phyloP scores from a whole-genome alignment of 192 early-diverging fungal genomes.

The Tieghemiomyces parasiticus region DNA sequence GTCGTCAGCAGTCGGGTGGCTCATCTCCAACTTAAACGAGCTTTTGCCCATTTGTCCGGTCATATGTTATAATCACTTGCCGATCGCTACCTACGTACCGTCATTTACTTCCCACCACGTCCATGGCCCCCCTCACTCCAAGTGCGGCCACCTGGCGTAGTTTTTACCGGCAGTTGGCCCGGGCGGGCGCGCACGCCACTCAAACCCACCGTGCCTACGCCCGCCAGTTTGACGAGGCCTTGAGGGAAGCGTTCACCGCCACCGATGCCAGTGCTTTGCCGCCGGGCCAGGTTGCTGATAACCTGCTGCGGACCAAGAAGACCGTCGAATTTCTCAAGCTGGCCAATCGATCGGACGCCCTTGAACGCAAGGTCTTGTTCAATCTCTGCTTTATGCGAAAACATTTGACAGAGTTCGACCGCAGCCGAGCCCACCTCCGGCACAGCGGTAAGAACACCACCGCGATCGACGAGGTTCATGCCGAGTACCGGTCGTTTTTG shows the following conservation, averaged over 20 bases:
- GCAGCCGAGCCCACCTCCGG: neutral
- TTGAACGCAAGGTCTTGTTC: neutral
- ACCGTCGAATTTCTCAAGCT: neutral
- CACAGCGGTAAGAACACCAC: neutral
- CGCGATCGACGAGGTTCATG: neutral
- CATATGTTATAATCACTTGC: too few relatives aligned
- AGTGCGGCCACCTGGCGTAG: neutral
- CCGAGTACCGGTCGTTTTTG: neutral
- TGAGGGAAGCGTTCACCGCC: neutral
- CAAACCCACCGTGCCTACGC: neutral
- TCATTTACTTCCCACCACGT: too few relatives aligned
- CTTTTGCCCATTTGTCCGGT: too few relatives aligned
- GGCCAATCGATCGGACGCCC: neutral
- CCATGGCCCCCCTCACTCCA: neutral
- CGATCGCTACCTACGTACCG: too few relatives aligned
- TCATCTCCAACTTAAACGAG: too few relatives aligned
- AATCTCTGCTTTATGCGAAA: neutral
- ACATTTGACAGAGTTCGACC: neutral
- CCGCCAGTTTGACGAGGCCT: neutral
- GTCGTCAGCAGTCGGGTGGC: too few relatives aligned
- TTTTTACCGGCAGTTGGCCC: neutral
- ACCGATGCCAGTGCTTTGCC: neutral
- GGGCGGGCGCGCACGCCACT: neutral
- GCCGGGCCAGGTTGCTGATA: neutral
- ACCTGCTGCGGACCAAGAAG: neutral